Evolutionary conservation across 768 basidiomycete species (phyloP), one percentile per base, ranked within the genome.

Genomic region (Pleurotus citrinopileatus): DNA sequence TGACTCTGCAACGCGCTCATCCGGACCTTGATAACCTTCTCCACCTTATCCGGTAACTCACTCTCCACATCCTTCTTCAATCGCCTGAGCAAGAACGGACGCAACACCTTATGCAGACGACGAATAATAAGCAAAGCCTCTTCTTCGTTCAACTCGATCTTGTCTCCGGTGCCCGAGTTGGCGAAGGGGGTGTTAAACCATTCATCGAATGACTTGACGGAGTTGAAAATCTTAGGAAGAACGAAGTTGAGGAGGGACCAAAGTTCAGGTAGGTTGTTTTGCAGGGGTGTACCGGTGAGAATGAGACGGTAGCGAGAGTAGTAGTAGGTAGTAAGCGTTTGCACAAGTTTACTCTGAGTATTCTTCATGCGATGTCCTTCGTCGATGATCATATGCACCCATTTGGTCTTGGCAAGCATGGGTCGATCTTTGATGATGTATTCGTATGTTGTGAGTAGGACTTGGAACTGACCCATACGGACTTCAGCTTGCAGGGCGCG

Each of bases 111-210:
- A 63, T 97, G 94, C 69, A 93, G 70, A 65, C 97, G 95, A 53
- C 95, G 87, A 66, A 99, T 97, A 65, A 99, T 93, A 54, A 98
- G 87, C 32, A 98, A 78, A 2, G 93, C 91, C 76, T 99, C 97
- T 89, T 98, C 97, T 89, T 99, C 97, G 73, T 96, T 97, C 75
- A 98, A 70, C 76, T 97, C 94, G 66, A 98, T 96, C 82, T 96
- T 97, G 73, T 99, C 97, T 7, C 90, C 89, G 0, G 91, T 91
- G 26, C 96, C 96, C n/a, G 94, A 93, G 70, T 93, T 98, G 56
- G 97, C 96, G 60, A 99, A 99, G 0, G 97, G 97, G 1, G 96
- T 97, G 74, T 98, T 98, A 80, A 98, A 99, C 97, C 97, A 99
- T 65, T 98, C 97, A 63, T 98, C 97, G 67, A 99, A 98, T 19